These are phyloP conservation scores for Cotoneaster glaucophyllus DNA, from an alignment of 306 rosid species.

Conservation along the genomic window DNA sequence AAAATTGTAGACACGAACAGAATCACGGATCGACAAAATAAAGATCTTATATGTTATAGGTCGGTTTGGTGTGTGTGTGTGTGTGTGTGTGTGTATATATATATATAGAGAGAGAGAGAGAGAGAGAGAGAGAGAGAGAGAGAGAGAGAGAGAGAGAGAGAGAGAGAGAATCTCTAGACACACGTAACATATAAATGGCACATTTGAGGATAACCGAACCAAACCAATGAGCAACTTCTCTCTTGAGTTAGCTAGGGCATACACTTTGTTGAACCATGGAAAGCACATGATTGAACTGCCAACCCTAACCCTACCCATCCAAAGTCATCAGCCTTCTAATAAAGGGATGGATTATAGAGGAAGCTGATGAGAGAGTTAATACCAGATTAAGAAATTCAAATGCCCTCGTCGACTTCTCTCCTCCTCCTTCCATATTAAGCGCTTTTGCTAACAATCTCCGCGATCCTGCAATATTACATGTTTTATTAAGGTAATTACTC, in stretches of 20 bases:
- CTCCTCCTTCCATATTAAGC: background rate
- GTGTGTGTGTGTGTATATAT: no score
- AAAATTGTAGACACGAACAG: no score
- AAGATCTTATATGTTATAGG: no score
- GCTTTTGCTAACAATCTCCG: background rate
- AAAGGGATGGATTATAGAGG: background rate
- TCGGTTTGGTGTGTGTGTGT: no score
- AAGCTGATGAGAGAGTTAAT: background rate
- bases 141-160: background rate
- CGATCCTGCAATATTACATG: background rate
- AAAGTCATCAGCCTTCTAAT: background rate
- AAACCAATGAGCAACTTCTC: background rate
- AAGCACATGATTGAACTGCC: constrained; percentile 64
- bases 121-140: no score
- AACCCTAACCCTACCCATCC: constrained; percentile 1
- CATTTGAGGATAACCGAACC: background rate
- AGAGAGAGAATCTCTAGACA: background rate
- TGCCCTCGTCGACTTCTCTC: background rate
- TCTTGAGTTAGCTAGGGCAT: background rate
- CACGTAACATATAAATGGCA: background rate
- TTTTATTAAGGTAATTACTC: background rate
- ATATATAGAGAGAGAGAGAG: no score
- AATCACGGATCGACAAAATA: no score
- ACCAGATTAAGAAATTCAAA: background rate
- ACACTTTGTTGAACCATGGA: constrained; percentile 50